A percentile compares a stretch with the other conserved stretches of the same genome.
These are phyloP conservation scores for Ceratobasidium sp. DNA, from an alignment of 1,284 basidiomycete species.

Conservation along the genomic window DNA sequence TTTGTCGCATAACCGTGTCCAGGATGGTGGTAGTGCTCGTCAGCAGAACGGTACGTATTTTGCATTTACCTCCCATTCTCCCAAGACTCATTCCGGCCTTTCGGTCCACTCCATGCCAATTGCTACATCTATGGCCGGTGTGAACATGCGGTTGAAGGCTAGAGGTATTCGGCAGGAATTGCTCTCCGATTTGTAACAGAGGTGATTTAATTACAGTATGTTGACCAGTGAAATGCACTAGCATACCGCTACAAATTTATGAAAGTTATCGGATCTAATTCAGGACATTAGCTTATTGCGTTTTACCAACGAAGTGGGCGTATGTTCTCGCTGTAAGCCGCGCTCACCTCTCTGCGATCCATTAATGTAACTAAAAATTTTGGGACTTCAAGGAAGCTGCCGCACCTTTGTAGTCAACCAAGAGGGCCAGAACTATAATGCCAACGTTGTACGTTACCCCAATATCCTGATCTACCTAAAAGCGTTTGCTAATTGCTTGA, in stretches of 20 bases:
- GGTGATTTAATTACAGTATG: background rate
- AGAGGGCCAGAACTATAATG: conserved; percentile 70
- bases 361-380: too few species aligned
- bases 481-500: conserved; percentile 42
- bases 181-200: conserved; percentile 5
- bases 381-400: conserved; percentile 61
- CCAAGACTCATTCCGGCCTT: conserved; percentile 42
- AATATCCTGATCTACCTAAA: background rate
- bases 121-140: conserved; percentile 69
- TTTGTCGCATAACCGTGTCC: conserved; percentile 73
- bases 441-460: conserved; percentile 62
- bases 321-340: background rate
- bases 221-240: conserved; percentile 51
- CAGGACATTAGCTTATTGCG: background rate
- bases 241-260: conserved; percentile 49
- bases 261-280: conserved; percentile 50
- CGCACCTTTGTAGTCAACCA: conserved; percentile 70
- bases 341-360: too few species aligned
- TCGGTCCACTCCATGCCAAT: conserved; percentile 65
- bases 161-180: conserved; percentile 67
- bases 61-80: conserved; percentile 16
- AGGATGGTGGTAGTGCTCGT: conserved; percentile 77
- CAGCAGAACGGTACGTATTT: conserved; percentile 66
- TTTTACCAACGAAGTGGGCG: background rate
- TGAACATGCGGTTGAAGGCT: conserved; percentile 74